phyloP scores from a whole-genome alignment of 1,284 basidiomycete genomes.

The Boletus smithii region DNA sequence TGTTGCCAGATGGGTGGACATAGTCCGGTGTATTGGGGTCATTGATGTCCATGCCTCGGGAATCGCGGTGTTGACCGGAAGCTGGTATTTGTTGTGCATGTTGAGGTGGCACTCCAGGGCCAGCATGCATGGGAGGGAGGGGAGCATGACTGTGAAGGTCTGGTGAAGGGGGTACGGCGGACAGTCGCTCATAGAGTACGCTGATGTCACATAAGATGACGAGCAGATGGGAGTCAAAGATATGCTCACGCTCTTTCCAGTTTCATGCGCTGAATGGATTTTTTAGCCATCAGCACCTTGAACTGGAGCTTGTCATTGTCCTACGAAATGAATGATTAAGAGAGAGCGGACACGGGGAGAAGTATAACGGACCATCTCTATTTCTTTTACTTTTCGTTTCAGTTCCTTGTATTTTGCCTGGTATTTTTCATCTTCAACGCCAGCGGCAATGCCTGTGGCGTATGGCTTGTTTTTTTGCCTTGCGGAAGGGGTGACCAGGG shows the following conservation, averaged over 20 bases:
- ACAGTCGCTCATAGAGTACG: slow-evolving; percentile 74
- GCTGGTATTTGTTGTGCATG: slow-evolving; percentile 35
- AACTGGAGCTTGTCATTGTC: slow-evolving; percentile 86
- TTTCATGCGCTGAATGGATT: slow-evolving; percentile 84
- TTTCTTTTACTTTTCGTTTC: slow-evolving; percentile 85
- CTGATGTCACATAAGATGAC: slow-evolving; percentile 40
- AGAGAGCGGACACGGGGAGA: slow-evolving; percentile 1
- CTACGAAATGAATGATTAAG: slow-evolving; percentile 37
- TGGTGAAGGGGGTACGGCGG: slow-evolving; percentile 54
- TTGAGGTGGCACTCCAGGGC: slow-evolving; percentile 35
- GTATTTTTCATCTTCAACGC: slow-evolving; percentile 86
- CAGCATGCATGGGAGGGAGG: slow-evolving; percentile 38
- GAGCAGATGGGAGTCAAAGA: slow-evolving; percentile 19
- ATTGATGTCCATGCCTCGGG: slow-evolving; percentile 40
- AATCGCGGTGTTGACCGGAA: slow-evolving; percentile 39
- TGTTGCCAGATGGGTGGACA: slow-evolving; percentile 42
- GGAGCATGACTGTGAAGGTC: slow-evolving; percentile 42
- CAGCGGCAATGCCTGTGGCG: slow-evolving; percentile 65
- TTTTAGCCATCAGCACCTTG: slow-evolving; percentile 78
- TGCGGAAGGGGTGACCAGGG: slow-evolving; percentile 31
- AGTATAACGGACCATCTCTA: slow-evolving; percentile 64
- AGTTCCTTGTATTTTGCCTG: slow-evolving; percentile 87
- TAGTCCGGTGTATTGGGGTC: slow-evolving; percentile 48
- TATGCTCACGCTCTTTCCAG: slow-evolving; percentile 81
- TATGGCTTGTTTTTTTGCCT: slow-evolving; percentile 53